Conservation (phyloP, 345 rosid genomes). For the Physaria fendleri region DNA sequence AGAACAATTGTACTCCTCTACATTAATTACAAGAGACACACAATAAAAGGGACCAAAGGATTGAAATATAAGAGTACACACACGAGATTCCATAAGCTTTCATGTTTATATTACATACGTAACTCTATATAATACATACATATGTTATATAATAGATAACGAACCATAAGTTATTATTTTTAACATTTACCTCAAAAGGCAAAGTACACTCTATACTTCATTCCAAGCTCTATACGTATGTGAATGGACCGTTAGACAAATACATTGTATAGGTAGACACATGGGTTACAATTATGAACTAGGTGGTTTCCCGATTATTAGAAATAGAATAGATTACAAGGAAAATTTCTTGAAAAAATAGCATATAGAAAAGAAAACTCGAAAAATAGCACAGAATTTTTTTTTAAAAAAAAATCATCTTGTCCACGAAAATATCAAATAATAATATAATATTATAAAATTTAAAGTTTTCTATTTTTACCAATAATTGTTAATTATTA, state of each 20-base stretch:
- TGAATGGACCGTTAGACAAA: conserved; percentile 22
- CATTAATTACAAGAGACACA: conserved; percentile 18
- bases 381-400: no score
- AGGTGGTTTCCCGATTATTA: no score
- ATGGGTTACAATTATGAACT: conserved; percentile 16
- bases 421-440: no score
- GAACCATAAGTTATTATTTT: conserved; percentile 22
- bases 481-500: no score
- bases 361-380: no score
- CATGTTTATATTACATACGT: conserved; percentile 9
- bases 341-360: no score
- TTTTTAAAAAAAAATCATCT: no score
- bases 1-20: conserved; percentile 17
- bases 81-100: conserved; percentile 17
- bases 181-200: conserved; percentile 12
- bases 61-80: conserved; percentile 1
- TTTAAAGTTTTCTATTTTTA: no score
- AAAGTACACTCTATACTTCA: conserved; percentile 18
- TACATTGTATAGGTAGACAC: conserved; percentile 16
- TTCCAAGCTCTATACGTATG: conserved; percentile 20
- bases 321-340: no score
- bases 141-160: conserved; percentile 3
- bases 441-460: no score
- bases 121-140: neutral
- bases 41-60: conserved; percentile 21